A percentile compares a stretch with the other conserved stretches of the same genome.
phyloP scores from a whole-genome alignment of 352 stramenopile species.

The Halophytophthora polymorphica region DNA sequence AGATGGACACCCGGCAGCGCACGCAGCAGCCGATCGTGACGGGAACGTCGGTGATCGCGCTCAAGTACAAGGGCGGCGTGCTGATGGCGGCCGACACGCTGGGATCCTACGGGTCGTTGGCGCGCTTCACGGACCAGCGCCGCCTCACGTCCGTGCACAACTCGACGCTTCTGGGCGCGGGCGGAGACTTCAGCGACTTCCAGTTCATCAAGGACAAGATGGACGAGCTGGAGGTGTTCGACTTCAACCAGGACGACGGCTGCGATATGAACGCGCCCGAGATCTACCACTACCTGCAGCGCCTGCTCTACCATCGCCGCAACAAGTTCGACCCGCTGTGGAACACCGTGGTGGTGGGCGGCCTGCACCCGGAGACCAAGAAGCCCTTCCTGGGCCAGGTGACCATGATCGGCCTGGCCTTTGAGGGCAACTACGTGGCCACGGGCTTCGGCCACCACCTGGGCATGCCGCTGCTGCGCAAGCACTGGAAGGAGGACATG shows the following conservation, averaged over 20 bases:
- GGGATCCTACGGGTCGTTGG: constrained; percentile 96
- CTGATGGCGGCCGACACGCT: constrained; percentile 98
- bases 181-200: constrained; percentile 98
- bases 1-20: constrained; percentile 71
- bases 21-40: constrained; percentile 96
- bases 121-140: constrained; percentile 95
- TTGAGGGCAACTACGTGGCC: constrained; percentile 95
- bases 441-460: constrained; percentile 98
- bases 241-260: constrained; percentile 95
- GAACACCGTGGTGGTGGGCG: constrained; percentile 98
- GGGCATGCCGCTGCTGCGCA: constrained; percentile 95
- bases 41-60: constrained; percentile 95
- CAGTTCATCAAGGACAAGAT: constrained; percentile 95
- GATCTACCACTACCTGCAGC: constrained; percentile 96
- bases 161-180: constrained; percentile 93
- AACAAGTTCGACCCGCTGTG: constrained; percentile 99
- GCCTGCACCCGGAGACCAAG: constrained; percentile 86
- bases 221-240: constrained; percentile 91
- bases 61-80: constrained; percentile 95
- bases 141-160: constrained; percentile 85
- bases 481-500: constrained; percentile 93
- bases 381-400: constrained; percentile 95
- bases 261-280: constrained; percentile 93
- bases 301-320: constrained; percentile 97
- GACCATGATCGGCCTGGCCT: constrained; percentile 97